phyloP scores from a whole-genome alignment of 257 asterid genomes.

The Rubia yunnanensis region DNA sequence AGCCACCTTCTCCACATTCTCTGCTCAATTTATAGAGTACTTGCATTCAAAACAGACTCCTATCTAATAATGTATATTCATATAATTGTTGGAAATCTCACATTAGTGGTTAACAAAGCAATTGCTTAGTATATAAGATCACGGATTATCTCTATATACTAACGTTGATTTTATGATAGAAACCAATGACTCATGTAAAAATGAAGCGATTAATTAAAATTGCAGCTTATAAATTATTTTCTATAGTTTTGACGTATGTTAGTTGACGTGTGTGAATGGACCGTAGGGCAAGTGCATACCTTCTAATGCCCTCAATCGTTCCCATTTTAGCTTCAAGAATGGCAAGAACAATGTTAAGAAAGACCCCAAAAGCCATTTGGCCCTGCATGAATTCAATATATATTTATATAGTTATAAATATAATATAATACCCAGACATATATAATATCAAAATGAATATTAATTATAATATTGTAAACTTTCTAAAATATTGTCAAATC shows the following conservation, averaged over 20 bases:
- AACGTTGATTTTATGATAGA: too few species aligned
- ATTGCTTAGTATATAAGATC: too few species aligned
- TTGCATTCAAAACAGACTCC: neutral
- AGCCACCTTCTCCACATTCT: conserved; percentile 32
- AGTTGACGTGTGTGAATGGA: too few species aligned
- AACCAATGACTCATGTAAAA: too few species aligned
- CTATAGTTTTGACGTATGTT: too few species aligned
- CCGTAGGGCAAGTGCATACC: conserved; percentile 27
- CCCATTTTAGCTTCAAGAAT: conserved; percentile 48
- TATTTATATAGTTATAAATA: too few species aligned
- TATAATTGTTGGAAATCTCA: neutral
- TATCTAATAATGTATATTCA: too few species aligned
- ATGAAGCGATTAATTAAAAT: neutral
- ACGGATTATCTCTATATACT: too few species aligned
- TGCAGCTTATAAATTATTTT: neutral
- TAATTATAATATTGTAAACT: too few species aligned
- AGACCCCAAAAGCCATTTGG: conserved; percentile 52
- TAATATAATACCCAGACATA: too few species aligned
- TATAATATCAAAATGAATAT: neutral
- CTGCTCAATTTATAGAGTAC: conserved; percentile 20
- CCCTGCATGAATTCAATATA: conserved; percentile 34
- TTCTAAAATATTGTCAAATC: too few species aligned
- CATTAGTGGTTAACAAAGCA: too few species aligned
- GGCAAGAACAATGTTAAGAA: conserved; percentile 41
- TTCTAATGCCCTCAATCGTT: conserved; percentile 33